Evolutionary conservation across 2,329 filamentous ascomycete genomes (phyloP), one percentile per base, ranked within the genome.

Genomic region (Purpureocillium lavendulum): DNA sequence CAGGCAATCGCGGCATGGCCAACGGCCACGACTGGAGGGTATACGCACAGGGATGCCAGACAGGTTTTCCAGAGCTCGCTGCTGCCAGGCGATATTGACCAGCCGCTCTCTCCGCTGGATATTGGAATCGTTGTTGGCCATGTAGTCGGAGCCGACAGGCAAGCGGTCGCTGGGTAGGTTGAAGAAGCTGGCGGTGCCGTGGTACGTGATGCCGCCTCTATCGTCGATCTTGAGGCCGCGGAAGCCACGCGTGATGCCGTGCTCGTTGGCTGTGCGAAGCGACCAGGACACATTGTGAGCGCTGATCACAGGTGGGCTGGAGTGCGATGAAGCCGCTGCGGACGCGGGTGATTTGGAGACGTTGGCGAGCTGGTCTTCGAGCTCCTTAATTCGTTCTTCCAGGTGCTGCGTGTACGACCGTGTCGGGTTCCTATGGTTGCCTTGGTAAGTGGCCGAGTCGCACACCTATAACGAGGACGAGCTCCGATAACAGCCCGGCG

Each of bases 341-440:
- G 55, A 55, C 4, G 44, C 46, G 33, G 59, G 53, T 7, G 58
- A 60, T 48, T 54, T 59, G 49, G 61, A 51, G 28, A 50, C 41
- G 51, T 50, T 51, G 41, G 66, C 61, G 16, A 79, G 57, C 39
- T 72, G 64, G 34, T 69, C 66, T 51, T 79, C 74, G 24, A 80
- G 62, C 45, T 78, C 71, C 40, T 70, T 71, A 45, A 80, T 72
- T 34, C 71, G 67, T 34, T 69, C 58, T 51, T 78, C 74, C 8
- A 80, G 64, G 21, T 72, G 69, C 41, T 77, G 71, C 2, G 75
- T 78, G 54, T 80, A 79, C 18, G 75, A 77, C 45, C 78, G 58
- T 2, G 75, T 77, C 35, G 75, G 75, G 46, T 77, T 67, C 33
- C 64, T 67, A 40, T 39, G 14, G 15, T 13, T 24, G 36, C 47